Base-by-base conservation (phyloP, 495 filamentous ascomycete genomes). In the Melanomma pulvis-pyrius region DNA sequence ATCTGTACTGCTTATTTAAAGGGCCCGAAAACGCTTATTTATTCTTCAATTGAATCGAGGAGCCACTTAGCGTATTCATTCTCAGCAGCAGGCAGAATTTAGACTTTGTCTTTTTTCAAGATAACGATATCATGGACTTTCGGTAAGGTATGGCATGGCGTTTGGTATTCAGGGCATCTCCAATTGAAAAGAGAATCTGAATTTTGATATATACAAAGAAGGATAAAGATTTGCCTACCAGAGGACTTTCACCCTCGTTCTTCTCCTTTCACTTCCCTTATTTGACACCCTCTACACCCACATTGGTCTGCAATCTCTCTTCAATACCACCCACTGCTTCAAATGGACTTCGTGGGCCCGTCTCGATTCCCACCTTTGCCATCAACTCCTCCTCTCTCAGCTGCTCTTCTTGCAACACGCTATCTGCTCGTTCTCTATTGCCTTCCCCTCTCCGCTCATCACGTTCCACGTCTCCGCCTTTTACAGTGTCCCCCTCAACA, bases 331-430 rank as follows among this genome's bases (percentile, higher is more conserved):
- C 39, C 12, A 57, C 32, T 21, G 28, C 50, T 21, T 55, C 49
- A 36, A 61, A 48, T 12, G 64, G 50, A 46, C 47, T 61, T 26
- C 25, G 32, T 2, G 54, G 25, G 1, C 24, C 51, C 13, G 19
- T 19, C 36, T 67, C 64, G 30, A 67, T 68, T 2, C 59, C 65
- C 9, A 48, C 50, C 44, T 63, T 68, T 21, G n/a, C 32, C 29
- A 44, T 26, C 49, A 67, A 19, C 15, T 58, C 65, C 32, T 50
- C 59, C 12, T 68, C 59, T 32, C 24, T 17, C 25, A 48, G 17
- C 30, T 59, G 19, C 21, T 29, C 53, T 30, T 63, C 65, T 24
- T 63, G 26, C 29, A 68, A 17, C 34, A 68, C 51, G 48, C 65
- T 68, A 36, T 68, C 65, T 21, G 59, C 65, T 63, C 36, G 21